Base-by-base conservation (phyloP, 345 rosid genomes). In the Euphorbia lathyris region DNA sequence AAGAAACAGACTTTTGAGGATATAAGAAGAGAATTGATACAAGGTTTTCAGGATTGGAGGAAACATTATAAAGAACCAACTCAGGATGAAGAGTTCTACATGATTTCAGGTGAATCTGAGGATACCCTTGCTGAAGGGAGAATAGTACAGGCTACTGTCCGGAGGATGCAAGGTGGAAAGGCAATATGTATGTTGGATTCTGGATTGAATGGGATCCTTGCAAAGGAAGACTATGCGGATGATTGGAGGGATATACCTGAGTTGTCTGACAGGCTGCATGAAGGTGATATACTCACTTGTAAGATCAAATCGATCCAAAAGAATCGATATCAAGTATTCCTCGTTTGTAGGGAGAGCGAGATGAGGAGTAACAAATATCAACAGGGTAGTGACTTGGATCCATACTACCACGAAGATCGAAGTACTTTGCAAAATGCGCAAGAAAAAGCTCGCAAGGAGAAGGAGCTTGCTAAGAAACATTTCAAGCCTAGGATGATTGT, bases 61-160 rank as follows among this genome's bases (percentile, higher is more conserved):
- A 86, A 76, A 58, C 91, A 74, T 2, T 92, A 85, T 76, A 91
- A 86, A 77, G 97, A 92, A 47, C 94, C 97, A 22, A 86, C 74
- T 72, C 91, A 88, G 65, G 98, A 96, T 70, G 99, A 96, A 63
- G 98, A 92, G 70, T 96, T 95, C 70, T 88, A 77, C 58, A 89
- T 96, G 99, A 87, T 90, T 59, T 87, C 99, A 7, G 98, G 99
- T 78, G 99, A 96, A 79, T 87, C 92, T 23, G 98, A 90, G 77
- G 98, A 87, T 23, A 90, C 96, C 23, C 83, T 96, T 58, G 84
- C 95, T 57, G 99, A 92, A 81, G 98, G 99, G 51, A 87, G 89
- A 82, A 78, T 96, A 72, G 86, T 92, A 52, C 97, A 96, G 84
- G 99, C 94, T 34, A 92, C 94, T 2, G 86, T 96, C 26, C 92